Conservation (phyloP, 2,329 filamentous ascomycete genomes). For the Colletotrichum somersetense region DNA sequence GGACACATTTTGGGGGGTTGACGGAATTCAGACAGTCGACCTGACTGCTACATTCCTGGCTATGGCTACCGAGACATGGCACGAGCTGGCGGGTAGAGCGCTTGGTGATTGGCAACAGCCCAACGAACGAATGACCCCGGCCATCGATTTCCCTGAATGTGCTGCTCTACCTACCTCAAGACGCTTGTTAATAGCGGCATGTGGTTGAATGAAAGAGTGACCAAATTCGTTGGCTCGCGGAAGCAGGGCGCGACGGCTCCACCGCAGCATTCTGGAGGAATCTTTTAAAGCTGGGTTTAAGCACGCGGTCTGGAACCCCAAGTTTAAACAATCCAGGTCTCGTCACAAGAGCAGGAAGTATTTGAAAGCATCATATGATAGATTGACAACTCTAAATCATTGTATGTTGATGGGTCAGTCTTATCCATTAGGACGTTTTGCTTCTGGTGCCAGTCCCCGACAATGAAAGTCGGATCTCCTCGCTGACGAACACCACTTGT, state of each 20-base stretch:
- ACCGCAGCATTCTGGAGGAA: too few species aligned
- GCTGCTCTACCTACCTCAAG: neutral
- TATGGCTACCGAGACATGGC: neutral
- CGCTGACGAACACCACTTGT: neutral
- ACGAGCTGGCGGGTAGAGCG: neutral
- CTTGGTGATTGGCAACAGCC: slow-evolving; percentile 19
- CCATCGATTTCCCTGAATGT: neutral
- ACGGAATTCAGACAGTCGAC: slow-evolving; percentile 13
- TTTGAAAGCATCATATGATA: neutral
- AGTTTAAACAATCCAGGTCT: too few species aligned
- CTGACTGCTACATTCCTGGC: slow-evolving; percentile 20
- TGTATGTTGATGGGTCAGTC: slow-evolving; percentile 7
- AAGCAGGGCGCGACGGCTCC: too few species aligned
- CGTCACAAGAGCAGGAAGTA: neutral
- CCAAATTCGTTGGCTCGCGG: too few species aligned
- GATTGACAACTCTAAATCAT: slow-evolving; percentile 25
- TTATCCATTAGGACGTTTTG: slow-evolving; percentile 1
- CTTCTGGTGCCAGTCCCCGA: neutral
- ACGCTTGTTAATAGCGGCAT: neutral
- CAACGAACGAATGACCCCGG: neutral
- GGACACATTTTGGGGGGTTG: neutral
- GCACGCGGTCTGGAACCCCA: neutral
- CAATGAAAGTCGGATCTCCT: neutral
- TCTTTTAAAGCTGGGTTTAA: too few species aligned
- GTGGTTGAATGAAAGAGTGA: neutral